A percentile compares a stretch with the other conserved stretches of the same genome.
Conservation (phyloP, 176 grass and related monocot species). For the Raddia distichophylla region DNA sequence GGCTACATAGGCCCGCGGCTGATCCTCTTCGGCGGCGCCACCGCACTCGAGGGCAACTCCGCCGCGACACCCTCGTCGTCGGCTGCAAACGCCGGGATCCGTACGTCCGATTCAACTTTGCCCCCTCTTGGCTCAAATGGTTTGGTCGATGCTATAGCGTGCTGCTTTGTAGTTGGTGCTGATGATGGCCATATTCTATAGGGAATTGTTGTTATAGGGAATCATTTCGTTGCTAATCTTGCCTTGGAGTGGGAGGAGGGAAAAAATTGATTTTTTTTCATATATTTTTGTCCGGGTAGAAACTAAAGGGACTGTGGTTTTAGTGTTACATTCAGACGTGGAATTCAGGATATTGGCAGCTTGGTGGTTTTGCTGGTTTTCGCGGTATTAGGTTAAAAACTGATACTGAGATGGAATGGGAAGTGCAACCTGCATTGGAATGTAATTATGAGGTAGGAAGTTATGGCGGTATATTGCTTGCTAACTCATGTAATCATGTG, state of each 20-base stretch:
- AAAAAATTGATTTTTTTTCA: not conserved
- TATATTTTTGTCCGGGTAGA: not conserved
- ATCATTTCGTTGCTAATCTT: not conserved
- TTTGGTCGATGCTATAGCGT: not conserved
- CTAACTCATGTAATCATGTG: constrained; percentile 27
- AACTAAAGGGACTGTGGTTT: not conserved
- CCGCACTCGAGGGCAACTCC: constrained; percentile 84
- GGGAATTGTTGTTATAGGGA: not conserved
- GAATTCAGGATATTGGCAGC: not conserved
- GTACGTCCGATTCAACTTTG: constrained; percentile 46
- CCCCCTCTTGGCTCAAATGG: constrained; percentile 14
- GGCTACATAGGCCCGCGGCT: constrained; percentile 67
- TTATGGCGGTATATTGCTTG: not conserved
- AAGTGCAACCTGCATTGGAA: not conserved
- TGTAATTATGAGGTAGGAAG: constrained; percentile 17
- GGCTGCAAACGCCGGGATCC: constrained; percentile 77
- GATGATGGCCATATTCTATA: not conserved
- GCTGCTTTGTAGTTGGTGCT: not conserved
- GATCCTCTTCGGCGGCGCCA: constrained; percentile 89
- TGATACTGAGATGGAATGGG: not conserved
- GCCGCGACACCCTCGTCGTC: constrained; percentile 65
- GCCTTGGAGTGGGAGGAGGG: not conserved
- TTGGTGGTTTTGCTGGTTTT: not conserved
- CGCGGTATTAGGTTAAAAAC: constrained; percentile 27
- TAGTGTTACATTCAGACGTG: constrained; percentile 3